phyloP scores from a whole-genome alignment of 169 alveolate species.

The Plasmodium blacklocki region DNA sequence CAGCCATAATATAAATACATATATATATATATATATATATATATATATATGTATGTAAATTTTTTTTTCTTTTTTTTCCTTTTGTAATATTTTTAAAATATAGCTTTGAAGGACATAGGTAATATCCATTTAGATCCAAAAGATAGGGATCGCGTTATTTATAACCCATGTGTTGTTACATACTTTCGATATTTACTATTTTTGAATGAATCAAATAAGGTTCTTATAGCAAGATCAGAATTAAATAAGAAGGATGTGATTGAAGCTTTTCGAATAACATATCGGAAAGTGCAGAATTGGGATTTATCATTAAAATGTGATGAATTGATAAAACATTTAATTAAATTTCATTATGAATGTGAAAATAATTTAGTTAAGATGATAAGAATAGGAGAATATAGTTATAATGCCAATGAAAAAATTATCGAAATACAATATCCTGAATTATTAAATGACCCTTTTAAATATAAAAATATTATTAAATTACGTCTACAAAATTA shows the following conservation, averaged over 20 bases:
- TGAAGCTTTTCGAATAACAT: constrained; percentile 46
- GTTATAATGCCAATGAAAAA: constrained; percentile 11
- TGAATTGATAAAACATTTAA: constrained; percentile 29
- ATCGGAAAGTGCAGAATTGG: constrained; percentile 23
- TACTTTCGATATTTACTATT: constrained; percentile 58
- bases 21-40: constrained; percentile 15
- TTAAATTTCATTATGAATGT: constrained; percentile 30
- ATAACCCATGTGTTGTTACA: constrained; percentile 65
- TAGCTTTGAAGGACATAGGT: constrained; percentile 61
- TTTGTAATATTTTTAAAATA: background rate
- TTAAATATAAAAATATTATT: constrained; percentile 38
- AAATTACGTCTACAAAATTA: constrained; percentile 43
- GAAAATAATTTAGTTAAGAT: constrained; percentile 41
- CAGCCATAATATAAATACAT: no score
- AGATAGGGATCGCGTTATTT: constrained; percentile 60
- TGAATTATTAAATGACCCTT: constrained; percentile 31
- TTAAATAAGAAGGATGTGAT: constrained; percentile 54
- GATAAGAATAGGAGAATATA: constrained; percentile 69
- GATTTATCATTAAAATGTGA: constrained; percentile 16
- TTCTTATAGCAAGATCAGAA: constrained; percentile 47
- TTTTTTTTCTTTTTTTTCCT: background rate
- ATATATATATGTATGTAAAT: constrained; percentile 1
- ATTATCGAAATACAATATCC: constrained; percentile 43
- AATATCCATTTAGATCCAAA: constrained; percentile 69
- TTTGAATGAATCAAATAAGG: constrained; percentile 52